Evolutionary conservation across 805 yeast genomes (phyloP), one percentile per base, ranked within the genome.

Genomic region (Nakazawaea ambrosiae): DNA sequence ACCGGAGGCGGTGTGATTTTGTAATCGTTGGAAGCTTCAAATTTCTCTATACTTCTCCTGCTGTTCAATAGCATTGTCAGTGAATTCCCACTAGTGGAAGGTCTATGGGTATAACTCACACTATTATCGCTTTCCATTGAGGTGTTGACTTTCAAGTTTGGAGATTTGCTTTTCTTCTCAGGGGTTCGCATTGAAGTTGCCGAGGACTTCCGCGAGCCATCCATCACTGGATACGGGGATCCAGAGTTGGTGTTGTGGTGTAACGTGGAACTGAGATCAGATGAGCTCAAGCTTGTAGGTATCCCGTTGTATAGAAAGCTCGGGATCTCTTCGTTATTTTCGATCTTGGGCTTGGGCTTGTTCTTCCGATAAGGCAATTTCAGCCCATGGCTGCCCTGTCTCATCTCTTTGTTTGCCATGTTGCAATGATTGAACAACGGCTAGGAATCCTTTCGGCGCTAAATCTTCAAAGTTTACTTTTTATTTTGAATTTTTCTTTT

Each of bases 61-160:
- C n/a, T n/a, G n/a, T n/a, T n/a, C n/a, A n/a, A n/a, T n/a, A n/a
- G n/a, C n/a, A n/a, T n/a, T n/a, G n/a, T n/a, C n/a, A n/a, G n/a
- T n/a, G n/a, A n/a, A n/a, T n/a, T n/a, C n/a, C n/a, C n/a, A n/a
- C n/a, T n/a, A n/a, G n/a, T n/a, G n/a, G n/a, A n/a, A n/a, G n/a
- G n/a, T n/a, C n/a, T n/a, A n/a, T n/a, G n/a, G n/a, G n/a, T n/a
- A n/a, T n/a, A n/a, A n/a, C n/a, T n/a, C n/a, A n/a, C n/a, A n/a
- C n/a, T n/a, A n/a, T n/a, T n/a, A n/a, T n/a, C n/a, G n/a, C n/a
- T n/a, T n/a, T 14, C 33, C 4, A 27, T 14, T 14, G 33, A 28
- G 4, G 36, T 37, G 22, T 32, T 23, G 5, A 32, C 22, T 16
- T 37, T 37, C 20, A 37, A 27, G n/a, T 33, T 37, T 9, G 41